These are phyloP conservation scores for Penicillium digitatum DNA, from an alignment of 2,329 filamentous ascomycete genomes.

Conservation along the genomic window DNA sequence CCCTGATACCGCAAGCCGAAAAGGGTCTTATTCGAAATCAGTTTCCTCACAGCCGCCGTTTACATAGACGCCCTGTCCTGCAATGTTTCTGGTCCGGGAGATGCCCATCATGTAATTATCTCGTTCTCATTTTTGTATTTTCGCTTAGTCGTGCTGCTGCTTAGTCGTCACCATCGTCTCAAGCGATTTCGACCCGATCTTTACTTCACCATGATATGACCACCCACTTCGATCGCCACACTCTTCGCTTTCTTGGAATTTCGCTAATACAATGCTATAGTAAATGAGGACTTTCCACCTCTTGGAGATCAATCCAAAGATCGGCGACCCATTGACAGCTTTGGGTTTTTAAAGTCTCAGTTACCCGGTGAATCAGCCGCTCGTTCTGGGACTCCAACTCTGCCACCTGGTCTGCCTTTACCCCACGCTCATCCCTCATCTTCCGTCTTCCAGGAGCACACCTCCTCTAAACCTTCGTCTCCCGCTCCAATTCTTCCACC, in stretches of 20 bases:
- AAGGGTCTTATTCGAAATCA: slow-evolving; percentile 44
- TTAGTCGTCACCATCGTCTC: neutral
- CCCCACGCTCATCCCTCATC: slow-evolving; percentile 40
- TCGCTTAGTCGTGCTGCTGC: slow-evolving; percentile 12
- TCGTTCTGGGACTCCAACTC: slow-evolving; percentile 38
- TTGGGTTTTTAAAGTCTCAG: slow-evolving; percentile 38
- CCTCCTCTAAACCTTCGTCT: slow-evolving; percentile 30
- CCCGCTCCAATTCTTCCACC: slow-evolving; percentile 29
- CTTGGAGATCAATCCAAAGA: slow-evolving; percentile 40
- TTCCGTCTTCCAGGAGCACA: slow-evolving; percentile 32
- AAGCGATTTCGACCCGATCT: neutral
- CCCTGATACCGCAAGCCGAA: slow-evolving; percentile 40
- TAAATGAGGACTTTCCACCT: slow-evolving; percentile 48
- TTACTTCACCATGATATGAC: slow-evolving; percentile 4
- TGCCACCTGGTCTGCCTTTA: slow-evolving; percentile 42
- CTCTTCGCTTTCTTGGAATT: slow-evolving; percentile 9
- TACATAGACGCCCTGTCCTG: slow-evolving; percentile 38
- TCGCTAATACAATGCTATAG: slow-evolving; percentile 35
- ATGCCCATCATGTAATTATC: slow-evolving; percentile 37
- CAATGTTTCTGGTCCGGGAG: slow-evolving; percentile 27
- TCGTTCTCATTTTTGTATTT: slow-evolving; percentile 29
- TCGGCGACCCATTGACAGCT: slow-evolving; percentile 32
- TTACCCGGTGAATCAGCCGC: slow-evolving; percentile 31
- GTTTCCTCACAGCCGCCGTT: slow-evolving; percentile 45
- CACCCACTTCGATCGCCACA: slow-evolving; percentile 7